A percentile compares a stretch with the other conserved stretches of the same genome.
Evolutionary conservation across 352 stramenopile species (phyloP).

Genomic region (Thraustochytrium sp.): DNA sequence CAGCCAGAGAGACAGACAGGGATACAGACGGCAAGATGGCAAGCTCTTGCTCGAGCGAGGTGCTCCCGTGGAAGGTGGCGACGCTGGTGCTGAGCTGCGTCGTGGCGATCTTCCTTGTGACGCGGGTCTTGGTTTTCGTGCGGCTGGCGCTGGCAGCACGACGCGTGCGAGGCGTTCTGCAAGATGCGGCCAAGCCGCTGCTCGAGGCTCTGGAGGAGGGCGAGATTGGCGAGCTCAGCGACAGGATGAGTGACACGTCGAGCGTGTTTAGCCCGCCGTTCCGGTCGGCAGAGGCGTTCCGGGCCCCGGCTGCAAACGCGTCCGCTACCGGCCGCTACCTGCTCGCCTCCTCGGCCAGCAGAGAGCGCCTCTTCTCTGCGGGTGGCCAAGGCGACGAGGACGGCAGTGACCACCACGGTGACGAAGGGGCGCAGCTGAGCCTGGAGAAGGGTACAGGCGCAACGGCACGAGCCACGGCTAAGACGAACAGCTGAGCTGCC

Average conservation of each 20-base stretch:
- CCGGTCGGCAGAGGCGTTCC: neutral
- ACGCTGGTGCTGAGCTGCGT: neutral
- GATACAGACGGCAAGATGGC: neutral
- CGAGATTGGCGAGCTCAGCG: neutral
- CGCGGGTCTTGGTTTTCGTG: neutral
- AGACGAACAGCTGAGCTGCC: no score
- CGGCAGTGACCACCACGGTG: neutral
- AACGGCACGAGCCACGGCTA: no score
- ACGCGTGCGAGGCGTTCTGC: no score
- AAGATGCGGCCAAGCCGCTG: neutral
- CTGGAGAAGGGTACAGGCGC: neutral
- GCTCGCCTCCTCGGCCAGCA: neutral
- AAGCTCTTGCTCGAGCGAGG: neutral
- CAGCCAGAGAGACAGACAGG: neutral
- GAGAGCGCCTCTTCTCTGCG: neutral
- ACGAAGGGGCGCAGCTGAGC: neutral
- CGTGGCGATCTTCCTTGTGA: neutral
- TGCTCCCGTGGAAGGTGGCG: neutral
- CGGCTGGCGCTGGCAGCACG: neutral
- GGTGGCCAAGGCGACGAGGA: neutral
- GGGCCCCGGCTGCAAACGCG: neutral
- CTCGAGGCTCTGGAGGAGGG: neutral
- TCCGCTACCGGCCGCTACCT: neutral
- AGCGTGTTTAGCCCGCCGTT: slow-evolving; percentile 17
- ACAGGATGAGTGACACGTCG: slow-evolving; percentile 13